Conservation (phyloP, 2,329 filamentous ascomycete genomes). For the Endoconidiophora laricicola region DNA sequence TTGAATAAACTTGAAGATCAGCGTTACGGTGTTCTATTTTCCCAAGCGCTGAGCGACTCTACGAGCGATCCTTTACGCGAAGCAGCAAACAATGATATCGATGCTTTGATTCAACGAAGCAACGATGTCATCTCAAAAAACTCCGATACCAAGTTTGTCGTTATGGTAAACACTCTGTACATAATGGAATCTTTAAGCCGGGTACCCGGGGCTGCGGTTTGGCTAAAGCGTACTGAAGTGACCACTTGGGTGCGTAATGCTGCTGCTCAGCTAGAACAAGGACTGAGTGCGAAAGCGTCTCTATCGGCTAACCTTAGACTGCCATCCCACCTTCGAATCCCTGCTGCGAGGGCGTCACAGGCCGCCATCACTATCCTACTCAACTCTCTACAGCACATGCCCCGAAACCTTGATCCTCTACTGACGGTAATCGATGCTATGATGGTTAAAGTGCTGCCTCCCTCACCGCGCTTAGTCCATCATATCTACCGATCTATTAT, state of each 20-base stretch:
- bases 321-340: conserved; percentile 56
- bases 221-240: conserved; percentile 52
- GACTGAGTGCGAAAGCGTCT: conserved; percentile 7
- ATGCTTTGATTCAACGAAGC: conserved; percentile 52
- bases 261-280: conserved; percentile 62
- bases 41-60: conserved; percentile 64
- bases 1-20: conserved; percentile 66
- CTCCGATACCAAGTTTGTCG: conserved; percentile 49
- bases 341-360: conserved; percentile 50
- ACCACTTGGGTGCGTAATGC: conserved; percentile 44
- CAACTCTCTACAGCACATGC: conserved; percentile 57
- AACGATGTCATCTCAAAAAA: conserved; percentile 46
- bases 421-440: conserved; percentile 73
- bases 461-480: conserved; percentile 55
- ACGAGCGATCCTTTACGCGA: conserved; percentile 61
- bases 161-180: conserved; percentile 76
- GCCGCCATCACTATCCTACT: conserved; percentile 76
- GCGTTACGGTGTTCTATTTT: conserved; percentile 78
- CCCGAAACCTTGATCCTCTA: conserved; percentile 64
- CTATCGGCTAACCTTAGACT: conserved; percentile 56
- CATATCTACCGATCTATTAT: conserved; percentile 82
- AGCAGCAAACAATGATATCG: conserved; percentile 55
- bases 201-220: conserved; percentile 45
- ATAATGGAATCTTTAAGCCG: conserved; percentile 63
- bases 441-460: conserved; percentile 66